Percentiles rank a stretch among this genome's conserved stretches.
phyloP scores from a whole-genome alignment of 1,284 basidiomycete genomes.

The Apiotrichum sp. region DNA sequence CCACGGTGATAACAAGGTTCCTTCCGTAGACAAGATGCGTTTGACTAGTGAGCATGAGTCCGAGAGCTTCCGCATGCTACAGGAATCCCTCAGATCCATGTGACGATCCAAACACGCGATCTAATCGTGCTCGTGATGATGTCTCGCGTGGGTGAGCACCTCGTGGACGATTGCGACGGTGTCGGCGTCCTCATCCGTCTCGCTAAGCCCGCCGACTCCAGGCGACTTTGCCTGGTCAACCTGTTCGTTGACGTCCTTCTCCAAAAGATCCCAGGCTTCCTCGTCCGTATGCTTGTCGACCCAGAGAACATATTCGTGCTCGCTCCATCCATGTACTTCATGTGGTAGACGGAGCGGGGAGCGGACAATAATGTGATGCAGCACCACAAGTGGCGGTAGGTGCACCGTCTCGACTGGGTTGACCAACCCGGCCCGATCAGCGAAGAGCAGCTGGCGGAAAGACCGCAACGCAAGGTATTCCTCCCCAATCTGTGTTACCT shows the following conservation, averaged over 20 bases:
- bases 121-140: conserved; percentile 12
- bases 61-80: too few relatives aligned
- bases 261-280: conserved; percentile 35
- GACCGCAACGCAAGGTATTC: conserved; percentile 73
- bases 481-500: conserved; percentile 65
- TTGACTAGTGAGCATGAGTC: too few relatives aligned
- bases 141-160: conserved; percentile 13
- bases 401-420: conserved; percentile 60
- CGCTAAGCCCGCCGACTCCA: background rate
- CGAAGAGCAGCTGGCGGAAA: conserved; percentile 73
- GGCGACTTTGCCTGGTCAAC: conserved; percentile 5
- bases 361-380: conserved; percentile 88
- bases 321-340: conserved; percentile 80
- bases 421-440: conserved; percentile 65
- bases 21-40: too few relatives aligned
- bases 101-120: too few relatives aligned
- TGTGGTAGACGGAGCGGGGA: conserved; percentile 79
- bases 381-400: conserved; percentile 71
- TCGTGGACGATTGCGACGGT: conserved; percentile 7
- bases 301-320: conserved; percentile 66
- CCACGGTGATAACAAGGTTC: too few relatives aligned
- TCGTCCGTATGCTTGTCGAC: conserved; percentile 37
- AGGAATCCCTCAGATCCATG: too few relatives aligned
- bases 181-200: conserved; percentile 10
- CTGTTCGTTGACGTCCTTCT: conserved; percentile 41